phyloP scores from a whole-genome alignment of 2,329 filamentous ascomycete species.

The Aspergillus amoenus region DNA sequence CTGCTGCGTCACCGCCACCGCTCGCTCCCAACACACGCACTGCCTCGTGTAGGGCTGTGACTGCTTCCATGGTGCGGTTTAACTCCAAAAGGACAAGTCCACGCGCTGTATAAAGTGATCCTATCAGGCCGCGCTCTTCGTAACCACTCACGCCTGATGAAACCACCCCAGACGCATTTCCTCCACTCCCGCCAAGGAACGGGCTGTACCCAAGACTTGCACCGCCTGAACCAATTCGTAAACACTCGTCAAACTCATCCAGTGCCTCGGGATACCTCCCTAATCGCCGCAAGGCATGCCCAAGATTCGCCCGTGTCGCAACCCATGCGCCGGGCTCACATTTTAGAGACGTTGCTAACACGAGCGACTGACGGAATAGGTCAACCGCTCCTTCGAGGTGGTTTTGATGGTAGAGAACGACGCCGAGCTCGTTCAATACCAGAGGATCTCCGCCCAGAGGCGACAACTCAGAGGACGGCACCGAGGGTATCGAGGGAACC shows the following conservation, averaged over 20 bases:
- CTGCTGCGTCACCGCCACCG: slow-evolving; percentile 47
- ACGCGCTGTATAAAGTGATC: slow-evolving; percentile 53
- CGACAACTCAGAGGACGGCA: slow-evolving; percentile 22
- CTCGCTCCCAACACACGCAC: slow-evolving; percentile 47
- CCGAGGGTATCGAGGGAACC: slow-evolving; percentile 25
- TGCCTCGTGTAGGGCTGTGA: slow-evolving; percentile 75
- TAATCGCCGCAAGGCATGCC: slow-evolving; percentile 77
- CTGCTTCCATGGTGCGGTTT: slow-evolving; percentile 71
- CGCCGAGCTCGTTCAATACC: slow-evolving; percentile 90
- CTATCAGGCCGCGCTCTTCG: slow-evolving; percentile 47
- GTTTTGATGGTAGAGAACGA: slow-evolving; percentile 92
- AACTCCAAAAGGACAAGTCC: slow-evolving; percentile 81
- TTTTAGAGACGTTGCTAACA: slow-evolving; percentile 75
- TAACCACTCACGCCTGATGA: slow-evolving; percentile 46
- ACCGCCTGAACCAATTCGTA: slow-evolving; percentile 73
- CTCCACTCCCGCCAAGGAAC: slow-evolving; percentile 45
- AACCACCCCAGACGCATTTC: slow-evolving; percentile 34
- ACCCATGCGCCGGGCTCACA: slow-evolving; percentile 81
- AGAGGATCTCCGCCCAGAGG: slow-evolving; percentile 66
- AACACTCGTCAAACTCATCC: slow-evolving; percentile 79
- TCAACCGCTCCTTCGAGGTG: slow-evolving; percentile 71
- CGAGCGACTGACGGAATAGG: slow-evolving; percentile 75
- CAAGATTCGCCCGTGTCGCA: slow-evolving; percentile 82
- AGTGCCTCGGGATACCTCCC: slow-evolving; percentile 70
- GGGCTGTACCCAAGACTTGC: slow-evolving; percentile 76